Evolutionary conservation across 2,329 filamentous ascomycete genomes (phyloP).

Genomic region (Zopfia rhizophila): DNA sequence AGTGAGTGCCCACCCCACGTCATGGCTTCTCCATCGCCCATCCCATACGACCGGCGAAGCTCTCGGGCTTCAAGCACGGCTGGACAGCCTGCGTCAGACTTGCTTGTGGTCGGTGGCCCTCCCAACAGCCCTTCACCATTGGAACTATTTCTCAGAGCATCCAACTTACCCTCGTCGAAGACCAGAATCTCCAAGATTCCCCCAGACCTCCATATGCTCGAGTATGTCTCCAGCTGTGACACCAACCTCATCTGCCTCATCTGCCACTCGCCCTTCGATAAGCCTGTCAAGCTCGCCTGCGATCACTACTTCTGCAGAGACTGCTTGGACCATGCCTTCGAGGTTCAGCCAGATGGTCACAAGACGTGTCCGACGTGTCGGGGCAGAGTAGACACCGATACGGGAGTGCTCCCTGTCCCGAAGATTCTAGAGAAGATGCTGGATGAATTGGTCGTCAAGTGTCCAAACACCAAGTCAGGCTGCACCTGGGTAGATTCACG

Average conservation of each 20-base stretch:
- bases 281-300: constrained; percentile 67
- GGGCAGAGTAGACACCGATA: constrained; percentile 50
- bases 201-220: constrained; percentile 67
- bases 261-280: constrained; percentile 70
- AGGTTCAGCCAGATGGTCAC: constrained; percentile 38
- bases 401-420: constrained; percentile 54
- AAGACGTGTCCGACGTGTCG: constrained; percentile 68
- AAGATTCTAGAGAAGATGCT: constrained; percentile 70
- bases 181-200: constrained; percentile 44
- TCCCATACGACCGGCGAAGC: constrained; percentile 47
- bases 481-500: constrained; percentile 65
- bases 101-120: constrained; percentile 51
- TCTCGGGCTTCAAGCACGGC: constrained; percentile 47
- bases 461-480: constrained; percentile 65
- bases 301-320: constrained; percentile 72
- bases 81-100: constrained; percentile 33
- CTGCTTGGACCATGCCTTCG: constrained; percentile 61
- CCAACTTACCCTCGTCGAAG: constrained; percentile 50
- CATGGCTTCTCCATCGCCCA: constrained; percentile 51
- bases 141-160: constrained; percentile 50
- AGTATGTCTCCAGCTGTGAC: constrained; percentile 67
- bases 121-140: constrained; percentile 50
- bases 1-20: constrained; percentile 14
- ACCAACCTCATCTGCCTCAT: constrained; percentile 72
- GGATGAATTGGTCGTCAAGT: constrained; percentile 69